Base-by-base conservation (phyloP, 2,329 filamentous ascomycete genomes). In the Bisporella sp. region DNA sequence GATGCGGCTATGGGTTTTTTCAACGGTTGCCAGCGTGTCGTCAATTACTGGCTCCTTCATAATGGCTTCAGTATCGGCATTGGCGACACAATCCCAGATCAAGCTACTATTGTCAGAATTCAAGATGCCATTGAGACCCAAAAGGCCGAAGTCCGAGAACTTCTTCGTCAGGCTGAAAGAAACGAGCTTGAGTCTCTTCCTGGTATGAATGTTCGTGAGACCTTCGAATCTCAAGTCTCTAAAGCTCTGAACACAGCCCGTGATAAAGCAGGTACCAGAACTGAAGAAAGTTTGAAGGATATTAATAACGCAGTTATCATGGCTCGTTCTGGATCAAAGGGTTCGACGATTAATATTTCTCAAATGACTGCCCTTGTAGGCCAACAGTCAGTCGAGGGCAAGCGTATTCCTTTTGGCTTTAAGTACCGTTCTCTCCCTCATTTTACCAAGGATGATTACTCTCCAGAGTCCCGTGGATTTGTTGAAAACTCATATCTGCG, bases 381-480 rank as follows among this genome's bases (percentile, higher is more conserved):
- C 58, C 93, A 99, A 68, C 95, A 99, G 68, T 95, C 95, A 57
- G 90, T 99, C 6, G 93, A 99, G 73, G 95, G 93, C 63, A 96
- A 96, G 72, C 93, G 93, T 75, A 96, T 99, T 73, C 93, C 93
- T 1, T 99, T 96, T 65, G 93, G 95, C 28, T 99, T 99, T 82
- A 96, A 97, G 68, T 97, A 99, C 68, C 85, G 93, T 47, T 96
- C 93, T 0, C 74, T 99, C 52, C 93, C 93, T 3, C 93, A 99
- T 70, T 99, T 99, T 71, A 96, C 93, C 58, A 99, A 99, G 75
- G 95, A 99, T 62, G 95, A 99, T 68, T 99, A 97, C 69, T 97
- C 92, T 21, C 90, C 93, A 8, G 91, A 96, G 67, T 92, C 93
- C 43, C 85, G 93, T 73, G 93, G 93, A 41, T 99, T 99, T 65